Base-by-base conservation (phyloP, 768 basidiomycete genomes). In the Thelephora ganbajun region DNA sequence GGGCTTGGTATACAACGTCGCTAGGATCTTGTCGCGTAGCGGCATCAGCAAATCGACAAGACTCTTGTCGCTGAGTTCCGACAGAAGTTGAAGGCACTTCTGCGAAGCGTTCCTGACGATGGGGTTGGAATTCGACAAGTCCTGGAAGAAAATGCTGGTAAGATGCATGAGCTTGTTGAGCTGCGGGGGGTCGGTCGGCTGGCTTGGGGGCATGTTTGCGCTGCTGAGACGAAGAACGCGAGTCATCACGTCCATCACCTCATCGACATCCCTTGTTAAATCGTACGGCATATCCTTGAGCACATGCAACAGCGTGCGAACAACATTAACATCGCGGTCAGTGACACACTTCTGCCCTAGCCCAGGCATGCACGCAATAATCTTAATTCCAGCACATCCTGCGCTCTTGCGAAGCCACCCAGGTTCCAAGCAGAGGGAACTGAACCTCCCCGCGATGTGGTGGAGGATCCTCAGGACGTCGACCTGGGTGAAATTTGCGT, bases 231-330 rank as follows among this genome's bases (percentile, higher is more conserved):
- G 70, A 42, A 89, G 62, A 37, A 91, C 75, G 48, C 67, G 70
- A 44, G 71, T 71, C 43, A 98, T 69, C n/a, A 88, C 80, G 48
- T 84, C 78, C 6, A 80, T 68, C 16, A 94, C 84, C 43, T 83
- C 77, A 30, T 81, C 76, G 22, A 89, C 77, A 53, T 92, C 80
- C 5, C 78, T 76, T 13, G 92, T 88, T 18, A 92, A 72, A 56
- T 97, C 93, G 53, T 77, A 75, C 0, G 94, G 92, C 56, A 96
- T 83, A 59, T 98, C 94, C 60, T 98, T 96, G 43, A 99, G 69
- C 51, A 93, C 82, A 57, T 91, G 89, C 26, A 97, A 70, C 20
- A 98, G 72, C 4, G 86, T 90, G 45, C 92, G 85, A 46, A 91
- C 77, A 51, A 96, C 77, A 53, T 98, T 94, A 26, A 87, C 72